Percentiles rank a stretch among this genome's conserved stretches.
Evolutionary conservation across 805 yeast species (phyloP).

Genomic region (Yarrowia sp.): DNA sequence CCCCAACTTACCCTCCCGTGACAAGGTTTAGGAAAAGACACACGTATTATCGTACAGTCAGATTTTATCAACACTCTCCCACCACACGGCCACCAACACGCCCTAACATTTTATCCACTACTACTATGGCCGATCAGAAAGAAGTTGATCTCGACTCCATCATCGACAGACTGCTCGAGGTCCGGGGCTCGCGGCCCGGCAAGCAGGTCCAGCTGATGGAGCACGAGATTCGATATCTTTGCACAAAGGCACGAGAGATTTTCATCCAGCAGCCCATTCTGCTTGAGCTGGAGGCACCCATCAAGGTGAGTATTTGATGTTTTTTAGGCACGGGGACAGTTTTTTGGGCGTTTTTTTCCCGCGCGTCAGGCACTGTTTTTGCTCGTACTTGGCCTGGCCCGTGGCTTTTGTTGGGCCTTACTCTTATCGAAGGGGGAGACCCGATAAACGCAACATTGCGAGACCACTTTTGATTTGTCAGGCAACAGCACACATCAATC

Average conservation of each 20-base stretch:
- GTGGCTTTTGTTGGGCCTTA: background rate
- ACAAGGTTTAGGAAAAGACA: slow-evolving; percentile 23
- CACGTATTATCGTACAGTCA: slow-evolving; percentile 24
- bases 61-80: slow-evolving; percentile 23
- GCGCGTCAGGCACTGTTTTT: background rate
- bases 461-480: background rate
- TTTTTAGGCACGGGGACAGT: background rate
- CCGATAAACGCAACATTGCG: slow-evolving; percentile 17
- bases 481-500: background rate
- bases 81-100: slow-evolving; percentile 19
- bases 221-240: slow-evolving; percentile 88
- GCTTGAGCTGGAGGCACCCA: slow-evolving; percentile 95
- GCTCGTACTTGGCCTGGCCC: too few relatives aligned
- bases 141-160: slow-evolving; percentile 96
- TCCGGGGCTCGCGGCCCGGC: slow-evolving; percentile 97
- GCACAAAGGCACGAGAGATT: slow-evolving; percentile 97
- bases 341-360: background rate
- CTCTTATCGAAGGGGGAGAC: background rate
- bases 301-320: slow-evolving; percentile 45
- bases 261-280: slow-evolving; percentile 96
- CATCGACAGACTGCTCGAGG: slow-evolving; percentile 93
- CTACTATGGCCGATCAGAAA: slow-evolving; percentile 39
- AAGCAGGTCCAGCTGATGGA: slow-evolving; percentile 92
- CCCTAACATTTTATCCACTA: slow-evolving; percentile 14
- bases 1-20: slow-evolving; percentile 24